Conservation (phyloP, 805 yeast genomes). For the Kodamaea leandrae region DNA sequence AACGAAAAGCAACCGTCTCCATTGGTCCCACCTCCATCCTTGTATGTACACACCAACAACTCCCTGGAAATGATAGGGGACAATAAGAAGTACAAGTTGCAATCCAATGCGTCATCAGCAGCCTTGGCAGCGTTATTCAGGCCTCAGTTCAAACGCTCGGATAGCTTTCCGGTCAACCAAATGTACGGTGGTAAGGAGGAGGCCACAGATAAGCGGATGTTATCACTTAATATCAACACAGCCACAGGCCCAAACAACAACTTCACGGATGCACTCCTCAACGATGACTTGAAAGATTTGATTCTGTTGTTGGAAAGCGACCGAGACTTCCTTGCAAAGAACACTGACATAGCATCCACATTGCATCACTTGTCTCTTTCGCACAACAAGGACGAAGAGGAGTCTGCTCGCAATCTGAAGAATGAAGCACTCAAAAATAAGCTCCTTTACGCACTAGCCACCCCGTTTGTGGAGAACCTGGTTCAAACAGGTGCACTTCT, state of each 20-base stretch:
- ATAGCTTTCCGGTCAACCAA: slow-evolving; percentile 31
- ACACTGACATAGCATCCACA: slow-evolving; percentile 48
- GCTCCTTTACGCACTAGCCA: slow-evolving; percentile 61
- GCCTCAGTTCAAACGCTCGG: slow-evolving; percentile 35
- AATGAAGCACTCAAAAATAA: slow-evolving; percentile 43
- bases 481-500: slow-evolving; percentile 21
- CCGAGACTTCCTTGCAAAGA: slow-evolving; percentile 25
- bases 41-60: slow-evolving; percentile 17
- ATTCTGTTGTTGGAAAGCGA: slow-evolving; percentile 46
- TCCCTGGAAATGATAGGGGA: slow-evolving; percentile 18
- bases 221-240: slow-evolving; percentile 2
- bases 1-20: slow-evolving; percentile 4
- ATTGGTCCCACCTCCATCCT: slow-evolving; percentile 9
- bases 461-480: slow-evolving; percentile 54
- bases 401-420: slow-evolving; percentile 22
- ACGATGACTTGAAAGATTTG: slow-evolving; percentile 48
- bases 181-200: slow-evolving; percentile 12
- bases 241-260: neutral
- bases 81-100: slow-evolving; percentile 21
- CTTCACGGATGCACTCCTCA: slow-evolving; percentile 17
- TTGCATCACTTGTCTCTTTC: slow-evolving; percentile 56
- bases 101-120: slow-evolving; percentile 45
- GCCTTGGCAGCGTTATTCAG: slow-evolving; percentile 46
- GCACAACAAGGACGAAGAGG: slow-evolving; percentile 25
- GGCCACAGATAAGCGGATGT: slow-evolving; percentile 3